These are phyloP conservation scores for Colletotrichum cereale DNA, from an alignment of 2,329 filamentous ascomycete genomes.

Conservation along the genomic window DNA sequence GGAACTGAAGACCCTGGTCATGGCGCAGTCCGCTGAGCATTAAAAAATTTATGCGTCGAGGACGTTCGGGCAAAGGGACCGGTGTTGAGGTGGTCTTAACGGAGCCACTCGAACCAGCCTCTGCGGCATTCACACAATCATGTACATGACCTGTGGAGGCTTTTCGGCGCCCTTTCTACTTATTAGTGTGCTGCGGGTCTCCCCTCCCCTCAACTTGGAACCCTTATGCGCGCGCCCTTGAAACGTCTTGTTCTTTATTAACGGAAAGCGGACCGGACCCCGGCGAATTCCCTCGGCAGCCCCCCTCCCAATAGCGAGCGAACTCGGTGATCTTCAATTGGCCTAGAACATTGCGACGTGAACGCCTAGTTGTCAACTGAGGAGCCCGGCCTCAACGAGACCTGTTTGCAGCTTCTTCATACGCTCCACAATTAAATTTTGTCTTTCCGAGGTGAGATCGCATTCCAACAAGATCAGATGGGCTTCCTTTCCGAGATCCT, in stretches of 20 bases:
- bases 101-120: background rate
- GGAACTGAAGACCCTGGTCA: background rate
- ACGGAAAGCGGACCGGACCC: background rate
- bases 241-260: background rate
- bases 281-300: background rate
- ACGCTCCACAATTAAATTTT: slow-evolving; percentile 42
- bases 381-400: slow-evolving; percentile 5
- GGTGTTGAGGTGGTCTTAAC: background rate
- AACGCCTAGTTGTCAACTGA: background rate
- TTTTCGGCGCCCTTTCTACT: background rate
- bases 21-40: background rate
- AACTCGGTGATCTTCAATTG: background rate
- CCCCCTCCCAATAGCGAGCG: background rate
- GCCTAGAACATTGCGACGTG: background rate
- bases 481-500: slow-evolving; percentile 33
- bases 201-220: no score
- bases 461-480: slow-evolving; percentile 46
- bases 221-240: background rate
- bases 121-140: no score
- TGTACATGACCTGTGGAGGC: background rate
- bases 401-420: slow-evolving; percentile 31
- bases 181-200: background rate
- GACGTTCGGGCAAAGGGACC: background rate
- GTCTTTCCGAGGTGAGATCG: slow-evolving; percentile 44
- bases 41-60: background rate